Evolutionary conservation across 768 basidiomycete genomes (phyloP).

Genomic region (Leucocoprinus leucothites): DNA sequence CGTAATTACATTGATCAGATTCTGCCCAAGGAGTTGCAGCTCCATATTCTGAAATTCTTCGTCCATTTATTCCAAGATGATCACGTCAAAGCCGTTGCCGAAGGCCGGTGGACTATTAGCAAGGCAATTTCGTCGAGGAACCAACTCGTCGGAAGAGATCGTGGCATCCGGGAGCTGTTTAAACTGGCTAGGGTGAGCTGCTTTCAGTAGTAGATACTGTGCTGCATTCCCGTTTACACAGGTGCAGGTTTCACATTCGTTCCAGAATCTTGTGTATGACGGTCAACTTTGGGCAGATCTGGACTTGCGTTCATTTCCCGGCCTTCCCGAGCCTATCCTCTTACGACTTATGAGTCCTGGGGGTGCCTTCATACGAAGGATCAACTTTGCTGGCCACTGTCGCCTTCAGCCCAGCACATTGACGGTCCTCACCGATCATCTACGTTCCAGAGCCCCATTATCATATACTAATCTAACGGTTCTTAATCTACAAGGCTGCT

Average conservation of each 20-base stretch:
- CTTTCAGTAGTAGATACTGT: slow-evolving; percentile 9
- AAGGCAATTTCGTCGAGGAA: slow-evolving; percentile 60
- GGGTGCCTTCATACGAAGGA: slow-evolving; percentile 59
- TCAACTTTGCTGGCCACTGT: slow-evolving; percentile 65
- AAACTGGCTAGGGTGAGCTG: slow-evolving; percentile 71
- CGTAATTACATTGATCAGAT: slow-evolving; percentile 64
- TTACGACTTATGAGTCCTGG: slow-evolving; percentile 48
- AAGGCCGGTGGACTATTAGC: slow-evolving; percentile 55
- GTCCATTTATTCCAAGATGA: slow-evolving; percentile 60
- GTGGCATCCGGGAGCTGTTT: slow-evolving; percentile 74
- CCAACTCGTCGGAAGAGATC: slow-evolving; percentile 75
- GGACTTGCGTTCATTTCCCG: slow-evolving; percentile 61
- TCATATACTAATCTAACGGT: slow-evolving; percentile 65
- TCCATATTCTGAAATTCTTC: slow-evolving; percentile 55
- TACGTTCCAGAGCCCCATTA: slow-evolving; percentile 43
- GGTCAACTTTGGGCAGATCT: slow-evolving; percentile 82
- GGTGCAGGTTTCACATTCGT: slow-evolving; percentile 68
- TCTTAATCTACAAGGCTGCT: slow-evolving; percentile 74
- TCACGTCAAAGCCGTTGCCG: slow-evolving; percentile 38
- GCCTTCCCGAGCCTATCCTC: slow-evolving; percentile 48
- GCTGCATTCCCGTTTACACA: slow-evolving; percentile 2
- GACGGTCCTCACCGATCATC: slow-evolving; percentile 46
- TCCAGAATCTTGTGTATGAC: slow-evolving; percentile 76
- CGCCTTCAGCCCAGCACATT: slow-evolving; percentile 47
- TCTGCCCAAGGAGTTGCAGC: slow-evolving; percentile 68